A percentile compares a stretch with the other conserved stretches of the same genome.
phyloP scores from a whole-genome alignment of 768 basidiomycete species.

The Leccinum rimulosum region DNA sequence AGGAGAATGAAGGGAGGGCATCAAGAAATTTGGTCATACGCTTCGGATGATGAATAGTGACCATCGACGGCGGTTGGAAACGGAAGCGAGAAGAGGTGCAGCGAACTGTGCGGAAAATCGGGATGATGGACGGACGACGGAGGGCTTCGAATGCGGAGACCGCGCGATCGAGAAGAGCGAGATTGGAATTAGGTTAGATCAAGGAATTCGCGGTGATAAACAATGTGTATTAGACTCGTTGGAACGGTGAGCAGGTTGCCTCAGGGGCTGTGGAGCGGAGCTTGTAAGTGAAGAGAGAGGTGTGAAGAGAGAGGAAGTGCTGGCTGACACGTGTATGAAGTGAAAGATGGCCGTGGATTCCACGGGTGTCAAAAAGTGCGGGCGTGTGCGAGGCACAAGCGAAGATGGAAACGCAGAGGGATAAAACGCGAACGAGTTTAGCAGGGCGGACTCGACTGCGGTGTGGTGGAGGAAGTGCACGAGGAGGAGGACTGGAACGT shows the following conservation, averaged over 20 bases:
- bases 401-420: conserved; percentile 13
- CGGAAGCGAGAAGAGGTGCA: neutral
- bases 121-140: conserved; percentile 13
- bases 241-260: conserved; percentile 5
- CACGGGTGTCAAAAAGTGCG: conserved; percentile 14
- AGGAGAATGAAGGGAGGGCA: conserved; percentile 5
- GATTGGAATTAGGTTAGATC: conserved; percentile 25
- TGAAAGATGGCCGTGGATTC: conserved; percentile 19
- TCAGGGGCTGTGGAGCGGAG: conserved; percentile 9
- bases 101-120: conserved; percentile 23
- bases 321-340: conserved; percentile 23
- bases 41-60: conserved; percentile 17
- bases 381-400: neutral
- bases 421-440: neutral
- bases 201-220: conserved; percentile 15
- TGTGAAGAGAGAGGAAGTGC: conserved; percentile 16
- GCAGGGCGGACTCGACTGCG: conserved; percentile 21
- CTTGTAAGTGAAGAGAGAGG: conserved; percentile 18
- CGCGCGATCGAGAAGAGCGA: conserved; percentile 23
- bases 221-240: conserved; percentile 6
- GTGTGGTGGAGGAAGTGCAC: conserved; percentile 11
- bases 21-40: conserved; percentile 9
- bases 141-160: conserved; percentile 15
- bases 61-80: neutral
- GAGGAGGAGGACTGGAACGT: conserved; percentile 6